Evolutionary conservation across 352 stramenopile species (phyloP).

Genomic region (Pythium volutum): DNA sequence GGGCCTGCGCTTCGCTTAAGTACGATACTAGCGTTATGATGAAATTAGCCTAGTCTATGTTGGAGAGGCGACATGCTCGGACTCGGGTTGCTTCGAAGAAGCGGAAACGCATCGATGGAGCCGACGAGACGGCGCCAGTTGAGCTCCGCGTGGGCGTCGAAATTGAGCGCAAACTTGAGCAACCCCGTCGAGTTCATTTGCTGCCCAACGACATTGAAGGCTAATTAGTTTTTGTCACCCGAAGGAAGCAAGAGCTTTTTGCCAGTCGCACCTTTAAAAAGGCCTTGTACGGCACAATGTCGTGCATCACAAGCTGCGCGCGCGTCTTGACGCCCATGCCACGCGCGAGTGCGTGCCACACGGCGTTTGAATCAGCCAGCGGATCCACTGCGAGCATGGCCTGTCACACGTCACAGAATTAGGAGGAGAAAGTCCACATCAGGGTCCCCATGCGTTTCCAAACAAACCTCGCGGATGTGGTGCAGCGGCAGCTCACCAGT

Average conservation of each 20-base stretch:
- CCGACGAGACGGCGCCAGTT: conserved; percentile 31
- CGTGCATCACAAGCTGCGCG: conserved; percentile 42
- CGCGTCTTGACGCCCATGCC: conserved; percentile 40
- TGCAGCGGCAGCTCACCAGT: conserved; percentile 43
- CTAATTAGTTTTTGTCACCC: conserved; percentile 4
- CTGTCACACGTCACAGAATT: conserved; percentile 19
- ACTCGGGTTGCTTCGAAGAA: not conserved
- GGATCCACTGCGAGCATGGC: conserved; percentile 52
- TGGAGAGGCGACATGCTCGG: too few relatives aligned
- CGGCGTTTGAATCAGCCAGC: conserved; percentile 31
- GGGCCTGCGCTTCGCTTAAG: conserved; percentile 1
- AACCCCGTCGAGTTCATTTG: conserved; percentile 64
- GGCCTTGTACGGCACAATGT: conserved; percentile 51
- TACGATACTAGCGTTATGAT: conserved; percentile 7
- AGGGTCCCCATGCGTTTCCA: not conserved
- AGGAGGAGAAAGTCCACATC: not conserved
- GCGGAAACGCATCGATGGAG: not conserved
- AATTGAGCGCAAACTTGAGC: conserved; percentile 81
- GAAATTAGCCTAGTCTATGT: not conserved
- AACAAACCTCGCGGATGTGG: conserved; percentile 6
- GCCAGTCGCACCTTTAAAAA: conserved; percentile 41
- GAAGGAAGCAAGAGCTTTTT: not conserved
- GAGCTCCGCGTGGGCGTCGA: conserved; percentile 54
- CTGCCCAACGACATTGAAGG: conserved; percentile 20
- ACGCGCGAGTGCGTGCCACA: conserved; percentile 37